Conservation (phyloP, 805 yeast species). For the Lipomyces mesembrius region DNA sequence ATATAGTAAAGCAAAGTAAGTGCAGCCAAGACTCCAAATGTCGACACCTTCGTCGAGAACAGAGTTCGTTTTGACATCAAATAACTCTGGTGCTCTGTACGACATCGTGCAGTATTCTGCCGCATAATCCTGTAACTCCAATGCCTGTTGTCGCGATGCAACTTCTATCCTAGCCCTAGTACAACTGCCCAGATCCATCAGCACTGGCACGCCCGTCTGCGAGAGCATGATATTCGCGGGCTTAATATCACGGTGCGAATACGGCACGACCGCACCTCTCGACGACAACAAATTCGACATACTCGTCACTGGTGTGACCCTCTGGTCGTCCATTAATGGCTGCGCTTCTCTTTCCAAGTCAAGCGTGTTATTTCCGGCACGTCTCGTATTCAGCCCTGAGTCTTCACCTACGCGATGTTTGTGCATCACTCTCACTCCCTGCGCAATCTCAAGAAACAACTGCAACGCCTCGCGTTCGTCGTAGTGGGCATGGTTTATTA, state of each 20-base stretch:
- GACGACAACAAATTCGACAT: slow-evolving; percentile 8
- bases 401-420: slow-evolving; percentile 51
- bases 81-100: slow-evolving; percentile 86
- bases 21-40: slow-evolving; percentile 91
- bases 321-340: slow-evolving; percentile 49
- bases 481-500: slow-evolving; percentile 58
- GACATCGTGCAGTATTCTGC: slow-evolving; percentile 85
- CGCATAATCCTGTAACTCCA: slow-evolving; percentile 77
- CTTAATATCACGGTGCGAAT: slow-evolving; percentile 84
- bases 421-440: slow-evolving; percentile 80
- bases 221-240: slow-evolving; percentile 88
- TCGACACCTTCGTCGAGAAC: slow-evolving; percentile 75
- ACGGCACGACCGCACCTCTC: slow-evolving; percentile 60
- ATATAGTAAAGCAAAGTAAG: slow-evolving; percentile 75
- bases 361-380: slow-evolving; percentile 4
- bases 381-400: background rate
- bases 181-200: slow-evolving; percentile 85
- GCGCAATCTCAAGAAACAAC: slow-evolving; percentile 68
- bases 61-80: slow-evolving; percentile 73
- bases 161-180: slow-evolving; percentile 61
- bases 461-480: slow-evolving; percentile 67
- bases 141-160: slow-evolving; percentile 67
- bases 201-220: slow-evolving; percentile 72
- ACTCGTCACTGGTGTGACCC: background rate
- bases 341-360: slow-evolving; percentile 40